Base-by-base conservation (phyloP, 371 early-diverging fungal species). In the Saksenaea oblongispora region DNA sequence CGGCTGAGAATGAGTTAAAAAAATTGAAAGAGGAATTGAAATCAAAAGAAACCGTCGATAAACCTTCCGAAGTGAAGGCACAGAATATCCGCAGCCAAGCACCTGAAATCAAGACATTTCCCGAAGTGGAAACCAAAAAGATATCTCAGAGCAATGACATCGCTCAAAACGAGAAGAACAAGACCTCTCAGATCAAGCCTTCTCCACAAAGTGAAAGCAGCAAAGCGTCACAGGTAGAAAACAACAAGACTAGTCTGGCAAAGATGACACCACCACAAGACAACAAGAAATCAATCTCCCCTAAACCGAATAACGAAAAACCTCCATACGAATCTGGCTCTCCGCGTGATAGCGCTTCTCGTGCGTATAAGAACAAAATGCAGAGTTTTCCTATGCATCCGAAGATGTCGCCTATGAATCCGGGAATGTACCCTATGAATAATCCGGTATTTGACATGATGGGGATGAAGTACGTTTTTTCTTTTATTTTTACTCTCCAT, bases 371-470 rank as follows among this genome's bases (percentile, higher is more conserved):
- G 51, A 17, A 22, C 51, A 47, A 47, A 10, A 5, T 22, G 27
- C 51, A 47, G 11, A 47, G 51, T 22, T 47, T 47, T 22, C 51
- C 51, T 18, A 22, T 10, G 22, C 51, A 47, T 22, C 51, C n/a
- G 22, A 47, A 47, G 51, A 47, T 47, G 27, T 47, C 51, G 51
- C 51, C n/a, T 22, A 47, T 47, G 51, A 22, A 22, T 22, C 51
- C 51, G 24, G 51, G 51, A 47, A 47, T 47, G 51, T 47, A 47
- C 22, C 51, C 51, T 47, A 47, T 47, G 51, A 47, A 47, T 47
- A 47, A 22, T 47, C 51, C 51, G 51, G 51, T 47, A 47, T 47
- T 47, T 47, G 51, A 47, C 51, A 47, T 47, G 51, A 47, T 47
- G 51, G 51, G 51, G 51, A 47, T 47, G 51, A 47, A 47, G 51